Conservation (phyloP, 2,329 filamentous ascomycete genomes). For the Aspergillus fumigatiaffinis region DNA sequence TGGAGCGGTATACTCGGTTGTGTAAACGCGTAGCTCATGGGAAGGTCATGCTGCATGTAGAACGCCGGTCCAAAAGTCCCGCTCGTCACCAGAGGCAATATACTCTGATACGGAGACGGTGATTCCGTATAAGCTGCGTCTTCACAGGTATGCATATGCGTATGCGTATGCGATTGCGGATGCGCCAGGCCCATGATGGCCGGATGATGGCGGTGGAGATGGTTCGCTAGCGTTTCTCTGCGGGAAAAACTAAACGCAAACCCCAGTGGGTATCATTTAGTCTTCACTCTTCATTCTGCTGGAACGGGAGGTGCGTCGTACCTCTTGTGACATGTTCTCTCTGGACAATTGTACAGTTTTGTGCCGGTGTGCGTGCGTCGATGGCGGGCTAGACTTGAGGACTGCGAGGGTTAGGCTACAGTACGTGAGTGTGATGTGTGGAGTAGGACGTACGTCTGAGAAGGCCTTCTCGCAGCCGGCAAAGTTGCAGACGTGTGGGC, state of each 20-base stretch:
- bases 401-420: conserved; percentile 18
- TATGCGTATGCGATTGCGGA: conserved; percentile 30
- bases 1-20: background rate
- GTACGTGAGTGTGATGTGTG: background rate
- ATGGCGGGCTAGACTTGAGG: conserved; percentile 39
- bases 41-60: background rate
- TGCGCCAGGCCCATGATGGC: conserved; percentile 15
- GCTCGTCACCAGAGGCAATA: background rate
- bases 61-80: background rate
- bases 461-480: conserved; percentile 42
- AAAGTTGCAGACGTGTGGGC: conserved; percentile 42
- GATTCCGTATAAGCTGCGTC: background rate
- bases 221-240: conserved; percentile 40
- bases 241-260: conserved; percentile 31
- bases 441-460: conserved; percentile 35
- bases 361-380: conserved; percentile 39
- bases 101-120: background rate
- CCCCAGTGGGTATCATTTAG: background rate
- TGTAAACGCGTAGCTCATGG: background rate
- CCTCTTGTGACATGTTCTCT: conserved; percentile 38
- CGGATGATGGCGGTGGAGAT: conserved; percentile 37
- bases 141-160: conserved; percentile 24
- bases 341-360: conserved; percentile 38
- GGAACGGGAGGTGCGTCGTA: conserved; percentile 6
- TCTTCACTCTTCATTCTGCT: background rate